A percentile compares a stretch with the other conserved stretches of the same genome.
phyloP scores from a whole-genome alignment of 768 basidiomycete species.

The Podaxis sp. region DNA sequence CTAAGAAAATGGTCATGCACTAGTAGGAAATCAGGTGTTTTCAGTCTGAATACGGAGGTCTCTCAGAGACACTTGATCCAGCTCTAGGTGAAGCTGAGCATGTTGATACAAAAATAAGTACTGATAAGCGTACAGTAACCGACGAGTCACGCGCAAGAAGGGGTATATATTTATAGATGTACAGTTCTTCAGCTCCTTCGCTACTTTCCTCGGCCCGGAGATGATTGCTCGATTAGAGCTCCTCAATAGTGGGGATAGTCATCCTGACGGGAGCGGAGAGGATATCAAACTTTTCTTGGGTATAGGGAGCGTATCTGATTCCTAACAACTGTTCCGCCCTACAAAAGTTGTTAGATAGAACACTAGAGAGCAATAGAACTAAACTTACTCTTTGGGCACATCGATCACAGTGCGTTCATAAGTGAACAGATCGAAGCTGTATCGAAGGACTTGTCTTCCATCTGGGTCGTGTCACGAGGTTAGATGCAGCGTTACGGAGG shows the following conservation, averaged over 20 bases:
- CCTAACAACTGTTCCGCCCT: conserved; percentile 41
- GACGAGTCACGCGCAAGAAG: too few relatives aligned
- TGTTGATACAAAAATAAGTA: too few relatives aligned
- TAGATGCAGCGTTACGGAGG: background rate
- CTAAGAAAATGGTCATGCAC: too few relatives aligned
- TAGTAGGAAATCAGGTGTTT: too few relatives aligned
- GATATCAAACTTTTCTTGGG: conserved; percentile 31
- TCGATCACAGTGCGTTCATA: conserved; percentile 48
- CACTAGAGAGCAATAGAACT: background rate
- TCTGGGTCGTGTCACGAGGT: conserved; percentile 31
- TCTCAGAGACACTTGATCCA: too few relatives aligned
- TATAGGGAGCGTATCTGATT: conserved; percentile 52
- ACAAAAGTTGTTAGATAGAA: background rate
- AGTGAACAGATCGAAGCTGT: conserved; percentile 54
- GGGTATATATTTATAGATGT: background rate
- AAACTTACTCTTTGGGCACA: conserved; percentile 47
- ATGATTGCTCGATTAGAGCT: background rate
- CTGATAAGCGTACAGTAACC: background rate
- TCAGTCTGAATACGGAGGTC: too few relatives aligned
- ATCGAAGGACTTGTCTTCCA: conserved; percentile 50
- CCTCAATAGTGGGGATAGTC: conserved; percentile 2
- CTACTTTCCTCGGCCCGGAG: background rate
- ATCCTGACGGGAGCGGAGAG: conserved; percentile 18
- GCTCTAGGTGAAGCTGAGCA: too few relatives aligned
- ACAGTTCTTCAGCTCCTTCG: background rate